phyloP scores from a whole-genome alignment of 352 stramenopile species.

The Phytophthora megakarya region DNA sequence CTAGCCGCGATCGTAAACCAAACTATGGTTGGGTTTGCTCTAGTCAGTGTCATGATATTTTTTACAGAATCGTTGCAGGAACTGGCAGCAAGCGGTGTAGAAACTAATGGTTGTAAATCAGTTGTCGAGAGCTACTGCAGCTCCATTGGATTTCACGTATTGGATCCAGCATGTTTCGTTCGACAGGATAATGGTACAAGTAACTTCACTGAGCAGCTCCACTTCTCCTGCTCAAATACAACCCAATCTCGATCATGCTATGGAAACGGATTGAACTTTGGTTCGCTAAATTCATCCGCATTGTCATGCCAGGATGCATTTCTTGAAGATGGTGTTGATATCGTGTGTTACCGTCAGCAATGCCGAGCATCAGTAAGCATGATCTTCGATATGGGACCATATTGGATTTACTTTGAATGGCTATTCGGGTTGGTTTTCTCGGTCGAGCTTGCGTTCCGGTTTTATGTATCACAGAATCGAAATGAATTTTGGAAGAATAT shows the following conservation, averaged over 20 bases:
- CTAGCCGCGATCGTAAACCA: constrained; percentile 56
- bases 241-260: constrained; percentile 45
- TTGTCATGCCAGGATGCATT: constrained; percentile 46
- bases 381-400: constrained; percentile 65
- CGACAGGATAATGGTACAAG: constrained; percentile 30
- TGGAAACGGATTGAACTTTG: constrained; percentile 57
- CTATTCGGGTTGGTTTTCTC: constrained; percentile 63
- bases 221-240: constrained; percentile 47
- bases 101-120: constrained; percentile 45
- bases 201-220: constrained; percentile 40
- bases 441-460: constrained; percentile 59
- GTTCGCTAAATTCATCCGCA: constrained; percentile 37
- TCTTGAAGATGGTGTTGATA: constrained; percentile 14
- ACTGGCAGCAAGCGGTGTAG: constrained; percentile 49
- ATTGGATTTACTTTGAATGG: constrained; percentile 84
- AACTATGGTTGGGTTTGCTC: constrained; percentile 53
- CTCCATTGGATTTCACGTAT: constrained; percentile 28
- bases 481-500: constrained; percentile 52
- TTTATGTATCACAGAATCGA: constrained; percentile 50
- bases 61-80: constrained; percentile 76
- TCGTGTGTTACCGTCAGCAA: constrained; percentile 62
- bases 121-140: constrained; percentile 66
- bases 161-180: constrained; percentile 60
- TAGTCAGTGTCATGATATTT: constrained; percentile 75
- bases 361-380: constrained; percentile 38